Percentiles rank a stretch among this genome's conserved stretches.
These are phyloP conservation scores for Eutrema yunnanense DNA, from an alignment of 345 rosid genomes.

Conservation along the genomic window DNA sequence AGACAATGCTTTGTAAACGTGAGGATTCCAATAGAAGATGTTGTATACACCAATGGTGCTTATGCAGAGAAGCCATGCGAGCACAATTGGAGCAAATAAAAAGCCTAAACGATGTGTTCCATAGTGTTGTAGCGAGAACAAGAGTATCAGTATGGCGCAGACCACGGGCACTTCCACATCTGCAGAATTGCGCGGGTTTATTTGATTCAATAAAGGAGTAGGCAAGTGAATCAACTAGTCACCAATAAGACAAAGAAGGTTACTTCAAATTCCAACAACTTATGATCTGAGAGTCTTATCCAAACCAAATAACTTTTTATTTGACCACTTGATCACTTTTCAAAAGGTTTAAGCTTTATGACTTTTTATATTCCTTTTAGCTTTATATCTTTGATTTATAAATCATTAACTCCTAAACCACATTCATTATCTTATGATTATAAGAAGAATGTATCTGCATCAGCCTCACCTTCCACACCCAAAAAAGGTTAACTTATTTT, in stretches of 20 bases:
- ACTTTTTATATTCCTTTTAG: constrained; percentile 14
- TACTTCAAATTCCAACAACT: not conserved
- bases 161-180: constrained; percentile 81
- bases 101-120: constrained; percentile 87
- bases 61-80: constrained; percentile 78
- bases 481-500: not conserved
- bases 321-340: constrained; percentile 24
- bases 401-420: constrained; percentile 15
- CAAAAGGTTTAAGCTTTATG: constrained; percentile 14
- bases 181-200: constrained; percentile 31
- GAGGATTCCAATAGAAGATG: constrained; percentile 85
- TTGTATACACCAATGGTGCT: constrained; percentile 85
- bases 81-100: constrained; percentile 76
- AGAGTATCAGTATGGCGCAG: constrained; percentile 57
- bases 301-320: not conserved
- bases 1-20: constrained; percentile 89
- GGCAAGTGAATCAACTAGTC: not conserved
- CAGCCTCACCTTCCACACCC: constrained; percentile 17
- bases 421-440: constrained; percentile 19
- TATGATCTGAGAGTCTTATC: constrained; percentile 23
- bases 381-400: constrained; percentile 1
- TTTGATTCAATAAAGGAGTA: not conserved
- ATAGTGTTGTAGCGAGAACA: constrained; percentile 79
- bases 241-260: not conserved
- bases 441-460: constrained; percentile 12